These are phyloP conservation scores for Lyophyllum atratum DNA, from an alignment of 768 basidiomycete species.

Conservation along the genomic window DNA sequence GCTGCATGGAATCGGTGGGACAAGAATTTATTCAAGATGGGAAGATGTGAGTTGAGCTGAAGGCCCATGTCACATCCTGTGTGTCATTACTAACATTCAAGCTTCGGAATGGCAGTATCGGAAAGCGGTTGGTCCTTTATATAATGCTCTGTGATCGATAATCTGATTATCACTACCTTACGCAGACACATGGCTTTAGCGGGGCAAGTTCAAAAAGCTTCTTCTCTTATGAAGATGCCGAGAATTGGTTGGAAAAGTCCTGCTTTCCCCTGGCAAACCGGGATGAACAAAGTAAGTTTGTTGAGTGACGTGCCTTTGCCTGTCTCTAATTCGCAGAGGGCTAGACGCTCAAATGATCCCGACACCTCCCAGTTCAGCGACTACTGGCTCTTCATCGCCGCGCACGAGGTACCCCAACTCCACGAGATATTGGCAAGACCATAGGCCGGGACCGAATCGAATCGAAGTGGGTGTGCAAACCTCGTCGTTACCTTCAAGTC, in stretches of 20 bases:
- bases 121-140: not conserved
- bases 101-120: constrained; percentile 10
- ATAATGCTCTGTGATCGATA: not conserved
- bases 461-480: constrained; percentile 14
- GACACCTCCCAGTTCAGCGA: not conserved
- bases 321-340: not conserved
- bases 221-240: constrained; percentile 13
- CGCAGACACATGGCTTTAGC: constrained; percentile 12
- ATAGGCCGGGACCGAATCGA: not conserved
- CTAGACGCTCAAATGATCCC: not conserved
- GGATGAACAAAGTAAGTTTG: not conserved
- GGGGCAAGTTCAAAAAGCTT: constrained; percentile 16
- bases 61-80: too few species aligned
- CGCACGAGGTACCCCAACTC: constrained; percentile 11
- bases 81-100: not conserved
- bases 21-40: constrained; percentile 3
- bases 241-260: constrained; percentile 9
- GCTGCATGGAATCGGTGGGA: constrained; percentile 14
- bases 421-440: constrained; percentile 15
- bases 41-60: constrained; percentile 9
- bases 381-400: not conserved
- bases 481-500: not conserved
- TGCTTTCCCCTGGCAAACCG: not conserved
- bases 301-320: too few species aligned
- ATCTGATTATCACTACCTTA: not conserved